Evolutionary conservation across 2,329 filamentous ascomycete genomes (phyloP).

Genomic region (Exserohilum turcica): DNA sequence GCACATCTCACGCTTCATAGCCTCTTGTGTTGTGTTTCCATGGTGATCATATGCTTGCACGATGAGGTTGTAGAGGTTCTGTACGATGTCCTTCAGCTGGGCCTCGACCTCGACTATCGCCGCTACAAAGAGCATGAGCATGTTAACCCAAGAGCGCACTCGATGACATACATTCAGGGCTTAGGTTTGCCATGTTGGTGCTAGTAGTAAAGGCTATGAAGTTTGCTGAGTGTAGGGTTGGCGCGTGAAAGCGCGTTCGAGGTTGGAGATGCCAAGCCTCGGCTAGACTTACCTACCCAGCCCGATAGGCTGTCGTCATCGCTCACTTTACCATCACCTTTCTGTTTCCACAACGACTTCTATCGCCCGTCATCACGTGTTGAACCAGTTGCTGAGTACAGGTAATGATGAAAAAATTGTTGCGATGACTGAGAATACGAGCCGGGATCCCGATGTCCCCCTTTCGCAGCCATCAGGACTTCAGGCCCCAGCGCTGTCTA

Average conservation of each 20-base stretch:
- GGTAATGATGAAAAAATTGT: conserved; percentile 23
- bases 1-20: conserved; percentile 64
- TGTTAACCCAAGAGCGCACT: not conserved
- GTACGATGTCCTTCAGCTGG: conserved; percentile 65
- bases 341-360: conserved; percentile 14
- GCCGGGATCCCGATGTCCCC: conserved; percentile 26
- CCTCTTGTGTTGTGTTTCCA: conserved; percentile 60
- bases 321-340: conserved; percentile 10
- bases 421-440: conserved; percentile 38
- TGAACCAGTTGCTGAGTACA: not conserved
- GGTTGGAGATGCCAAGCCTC: conserved; percentile 22
- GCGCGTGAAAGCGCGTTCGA: conserved; percentile 4
- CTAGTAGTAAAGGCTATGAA: not conserved
- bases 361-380: conserved; percentile 20
- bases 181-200: conserved; percentile 15
- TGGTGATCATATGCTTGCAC: conserved; percentile 66
- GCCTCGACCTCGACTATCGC: conserved; percentile 46
- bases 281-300: conserved; percentile 19
- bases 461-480: conserved; percentile 29
- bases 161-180: conserved; percentile 8
- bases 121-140: conserved; percentile 11
- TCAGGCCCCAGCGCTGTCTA: conserved; percentile 21
- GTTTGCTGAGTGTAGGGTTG: conserved; percentile 1
- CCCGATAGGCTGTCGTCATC: conserved; percentile 23
- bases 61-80: conserved; percentile 64